Evolutionary conservation across 2,329 filamentous ascomycete species (phyloP).

Genomic region (Pseudogymnoascus sp.): DNA sequence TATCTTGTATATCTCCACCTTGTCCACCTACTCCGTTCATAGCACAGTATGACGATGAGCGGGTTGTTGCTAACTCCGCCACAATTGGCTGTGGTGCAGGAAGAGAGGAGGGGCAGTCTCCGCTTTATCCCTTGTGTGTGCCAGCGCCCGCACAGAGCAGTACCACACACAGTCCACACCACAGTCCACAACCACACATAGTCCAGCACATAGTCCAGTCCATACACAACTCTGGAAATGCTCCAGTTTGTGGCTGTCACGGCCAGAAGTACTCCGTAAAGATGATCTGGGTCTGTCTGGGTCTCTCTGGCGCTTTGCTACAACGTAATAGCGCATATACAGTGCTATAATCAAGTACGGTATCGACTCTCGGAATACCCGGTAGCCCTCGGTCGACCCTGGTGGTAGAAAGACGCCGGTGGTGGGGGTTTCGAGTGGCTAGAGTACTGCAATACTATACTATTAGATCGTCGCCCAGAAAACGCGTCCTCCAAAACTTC

Average conservation of each 20-base stretch:
- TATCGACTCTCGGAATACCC: neutral
- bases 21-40: neutral
- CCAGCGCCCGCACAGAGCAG: neutral
- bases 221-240: neutral
- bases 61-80: neutral
- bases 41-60: neutral
- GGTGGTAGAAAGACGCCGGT: neutral
- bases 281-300: neutral
- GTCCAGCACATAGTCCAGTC: no score
- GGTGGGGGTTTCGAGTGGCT: neutral
- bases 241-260: neutral
- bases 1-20: neutral
- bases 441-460: no score
- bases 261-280: neutral
- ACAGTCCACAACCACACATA: no score
- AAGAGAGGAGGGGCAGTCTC: neutral
- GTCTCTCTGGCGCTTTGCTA: neutral
- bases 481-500: neutral
- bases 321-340: neutral
- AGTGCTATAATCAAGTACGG: neutral
- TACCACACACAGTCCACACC: neutral
- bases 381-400: neutral
- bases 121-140: constrained; percentile 1
- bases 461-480: constrained; percentile 3
- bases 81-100: neutral